phyloP scores from a whole-genome alignment of 2,329 filamentous ascomycete genomes.

The Neoarthrinium moseri region DNA sequence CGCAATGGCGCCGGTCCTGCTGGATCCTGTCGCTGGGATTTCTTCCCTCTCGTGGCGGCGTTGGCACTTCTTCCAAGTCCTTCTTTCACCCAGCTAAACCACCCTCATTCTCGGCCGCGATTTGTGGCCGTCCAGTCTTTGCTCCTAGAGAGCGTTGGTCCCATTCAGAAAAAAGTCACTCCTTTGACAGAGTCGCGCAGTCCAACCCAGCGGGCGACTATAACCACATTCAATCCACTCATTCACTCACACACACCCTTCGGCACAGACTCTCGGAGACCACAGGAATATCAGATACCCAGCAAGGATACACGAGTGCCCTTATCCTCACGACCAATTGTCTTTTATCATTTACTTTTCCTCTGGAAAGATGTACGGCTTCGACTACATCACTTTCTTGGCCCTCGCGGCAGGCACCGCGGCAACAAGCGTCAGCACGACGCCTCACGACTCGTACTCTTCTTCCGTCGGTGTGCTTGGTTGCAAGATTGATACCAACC shows the following conservation, averaged over 20 bases:
- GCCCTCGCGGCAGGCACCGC: conserved; percentile 6
- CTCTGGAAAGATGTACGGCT: background rate
- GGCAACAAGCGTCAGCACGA: conserved; percentile 35
- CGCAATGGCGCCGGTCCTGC: conserved; percentile 2
- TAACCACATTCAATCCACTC: background rate
- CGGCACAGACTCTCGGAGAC: background rate
- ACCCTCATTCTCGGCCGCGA: conserved; percentile 1
- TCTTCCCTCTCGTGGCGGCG: background rate
- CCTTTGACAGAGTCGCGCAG: conserved; percentile 3
- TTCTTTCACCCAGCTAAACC: background rate
- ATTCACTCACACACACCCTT: too few relatives aligned
- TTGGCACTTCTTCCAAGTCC: background rate
- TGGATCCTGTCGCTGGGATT: background rate
- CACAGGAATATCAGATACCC: background rate
- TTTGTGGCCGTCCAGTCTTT: conserved; percentile 4
- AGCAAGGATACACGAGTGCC: conserved; percentile 1
- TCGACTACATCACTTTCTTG: conserved; percentile 1
- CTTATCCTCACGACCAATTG: background rate
- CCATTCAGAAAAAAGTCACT: conserved; percentile 1
- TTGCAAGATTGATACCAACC: conserved; percentile 61
- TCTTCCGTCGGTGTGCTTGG: conserved; percentile 58
- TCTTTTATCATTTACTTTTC: background rate
- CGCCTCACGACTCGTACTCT: conserved; percentile 56
- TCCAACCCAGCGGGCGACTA: conserved; percentile 5
- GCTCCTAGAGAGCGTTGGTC: conserved; percentile 1